Evolutionary conservation across 768 basidiomycete species (phyloP), one percentile per base, ranked within the genome.

Genomic region (Lactarius indigo): DNA sequence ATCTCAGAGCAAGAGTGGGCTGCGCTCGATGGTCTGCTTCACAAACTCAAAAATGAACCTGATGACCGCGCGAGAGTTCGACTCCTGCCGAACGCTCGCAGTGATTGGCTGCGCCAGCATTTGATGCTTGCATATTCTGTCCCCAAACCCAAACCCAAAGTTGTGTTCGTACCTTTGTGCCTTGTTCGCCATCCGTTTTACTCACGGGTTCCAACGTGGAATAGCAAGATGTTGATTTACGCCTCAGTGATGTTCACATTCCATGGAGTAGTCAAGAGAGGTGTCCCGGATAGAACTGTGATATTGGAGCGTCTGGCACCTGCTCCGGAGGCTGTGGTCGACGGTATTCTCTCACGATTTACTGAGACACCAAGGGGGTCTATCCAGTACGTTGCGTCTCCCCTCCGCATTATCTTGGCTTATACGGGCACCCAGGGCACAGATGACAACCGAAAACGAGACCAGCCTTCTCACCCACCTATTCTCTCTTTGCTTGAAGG

Each of bases 1-100:
- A 88, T 97, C 42, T 86, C 92, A 0, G 87, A 91, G 64, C 82
- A 82, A 13, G 96, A 97, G 76, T 89, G 91, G 83, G 87, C 89
- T 65, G 81, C 87, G 1, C 79, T 97, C 26, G 70, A 64, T n/a
- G 33, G 42, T 26, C 39, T 71, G 82, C 85, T 18, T 71, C 87
- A 44, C 76, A 79, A 31, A 76, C 82, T 95, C 59, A 81, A 88
- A 57, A 76, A 81, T 15, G 85, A 87, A 1, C 66, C 76, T 18
- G 79, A 79, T 41, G 74, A 81, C 56, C 74, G 78, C 35, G 84
- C 87, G 44, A 82, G 87, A 9, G 76, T 77, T 30, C 82, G 81
- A 7, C 71, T 89, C 2, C 77, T 98, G 39, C 85, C 92, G 1
- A 87, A 79, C 73, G 79, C 78, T 37, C 79, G 85, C 54, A 89